These are phyloP conservation scores for Chalciporus piperatus DNA, from an alignment of 768 basidiomycete species.

Conservation along the genomic window DNA sequence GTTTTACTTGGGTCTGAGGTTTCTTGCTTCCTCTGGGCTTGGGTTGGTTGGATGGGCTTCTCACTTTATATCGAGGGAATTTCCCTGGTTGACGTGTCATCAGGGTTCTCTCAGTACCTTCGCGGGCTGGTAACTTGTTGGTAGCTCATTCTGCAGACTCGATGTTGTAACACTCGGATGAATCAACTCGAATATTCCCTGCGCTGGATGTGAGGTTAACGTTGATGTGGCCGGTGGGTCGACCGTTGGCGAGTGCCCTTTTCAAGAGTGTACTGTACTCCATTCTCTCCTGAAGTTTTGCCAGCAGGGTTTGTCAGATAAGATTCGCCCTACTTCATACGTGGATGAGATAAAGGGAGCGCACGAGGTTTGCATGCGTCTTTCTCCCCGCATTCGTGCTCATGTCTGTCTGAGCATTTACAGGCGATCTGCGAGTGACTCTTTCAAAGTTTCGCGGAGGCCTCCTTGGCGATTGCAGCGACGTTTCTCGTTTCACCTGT, in stretches of 20 bases:
- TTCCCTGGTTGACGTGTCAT: not conserved
- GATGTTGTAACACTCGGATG: constrained; percentile 11
- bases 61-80: not conserved
- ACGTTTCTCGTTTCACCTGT: no score
- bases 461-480: no score
- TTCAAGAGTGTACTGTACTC: not conserved
- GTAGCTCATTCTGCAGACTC: constrained; percentile 3
- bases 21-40: constrained; percentile 16
- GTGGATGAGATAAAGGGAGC: no score
- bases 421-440: no score
- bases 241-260: not conserved
- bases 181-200: not conserved
- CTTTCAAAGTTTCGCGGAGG: no score
- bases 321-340: no score
- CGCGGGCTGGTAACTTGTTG: constrained; percentile 16
- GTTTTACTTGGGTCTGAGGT: constrained; percentile 4
- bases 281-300: not conserved
- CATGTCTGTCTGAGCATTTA: no score
- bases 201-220: no score
- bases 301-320: no score
- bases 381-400: no score
- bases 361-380: no score
- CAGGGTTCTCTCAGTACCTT: not conserved
- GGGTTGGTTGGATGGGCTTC: constrained; percentile 8
- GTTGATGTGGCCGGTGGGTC: not conserved